Evolutionary conservation across 495 filamentous ascomycete genomes (phyloP).

Genomic region (Saxophila tyrrhenica): DNA sequence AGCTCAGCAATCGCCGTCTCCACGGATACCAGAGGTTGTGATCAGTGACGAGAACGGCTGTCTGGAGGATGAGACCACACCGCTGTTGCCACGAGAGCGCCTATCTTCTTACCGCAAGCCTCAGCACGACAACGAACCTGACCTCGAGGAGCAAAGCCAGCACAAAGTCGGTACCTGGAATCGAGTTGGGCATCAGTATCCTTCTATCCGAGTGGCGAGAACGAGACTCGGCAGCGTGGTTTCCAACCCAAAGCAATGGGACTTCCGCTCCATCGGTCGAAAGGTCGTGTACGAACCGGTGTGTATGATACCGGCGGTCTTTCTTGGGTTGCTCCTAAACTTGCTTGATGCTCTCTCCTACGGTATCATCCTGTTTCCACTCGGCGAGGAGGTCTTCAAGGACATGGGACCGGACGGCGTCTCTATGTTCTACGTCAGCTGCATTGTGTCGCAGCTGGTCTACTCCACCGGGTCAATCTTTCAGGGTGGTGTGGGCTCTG

Average conservation of each 20-base stretch:
- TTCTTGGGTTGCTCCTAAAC: slow-evolving; percentile 81
- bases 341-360: slow-evolving; percentile 92
- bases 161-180: slow-evolving; percentile 9
- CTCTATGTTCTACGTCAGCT: slow-evolving; percentile 97
- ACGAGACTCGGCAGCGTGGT: slow-evolving; percentile 9
- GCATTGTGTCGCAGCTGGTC: slow-evolving; percentile 85
- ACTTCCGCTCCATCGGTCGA: slow-evolving; percentile 51
- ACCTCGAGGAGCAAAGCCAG: slow-evolving; percentile 20
- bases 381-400: slow-evolving; percentile 72
- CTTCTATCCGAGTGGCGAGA: slow-evolving; percentile 2
- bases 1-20: neutral
- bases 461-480: slow-evolving; percentile 86
- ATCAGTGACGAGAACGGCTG: slow-evolving; percentile 2
- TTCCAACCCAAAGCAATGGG: slow-evolving; percentile 59
- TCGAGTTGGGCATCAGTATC: slow-evolving; percentile 14
- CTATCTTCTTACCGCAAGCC: slow-evolving; percentile 2
- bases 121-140: slow-evolving; percentile 1
- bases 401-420: slow-evolving; percentile 83
- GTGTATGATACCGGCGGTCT: slow-evolving; percentile 66
- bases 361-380: slow-evolving; percentile 91
- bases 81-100: slow-evolving; percentile 13
- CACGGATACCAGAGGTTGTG: slow-evolving; percentile 1
- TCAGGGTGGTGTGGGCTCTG: slow-evolving; percentile 86
- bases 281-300: slow-evolving; percentile 53
- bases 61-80: slow-evolving; percentile 5